Percentiles rank a stretch among this genome's conserved stretches.
These are phyloP conservation scores for Perkinsus olseni DNA, from an alignment of 169 alveolate genomes.

Conservation along the genomic window DNA sequence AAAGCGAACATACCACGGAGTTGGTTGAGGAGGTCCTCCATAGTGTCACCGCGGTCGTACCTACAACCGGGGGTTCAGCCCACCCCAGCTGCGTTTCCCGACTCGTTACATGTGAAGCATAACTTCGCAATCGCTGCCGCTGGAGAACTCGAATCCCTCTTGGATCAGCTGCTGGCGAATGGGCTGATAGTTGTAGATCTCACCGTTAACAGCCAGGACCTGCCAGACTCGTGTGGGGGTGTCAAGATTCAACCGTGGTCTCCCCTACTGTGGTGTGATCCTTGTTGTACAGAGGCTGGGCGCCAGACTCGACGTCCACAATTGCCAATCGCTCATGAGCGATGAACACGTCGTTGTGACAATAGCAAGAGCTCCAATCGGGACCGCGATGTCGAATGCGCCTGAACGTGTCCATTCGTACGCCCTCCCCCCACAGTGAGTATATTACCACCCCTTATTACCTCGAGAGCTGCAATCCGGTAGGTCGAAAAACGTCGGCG, in stretches of 20 bases:
- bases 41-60: conserved; percentile 9
- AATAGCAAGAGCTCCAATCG: conserved; percentile 45
- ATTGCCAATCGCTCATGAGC: conserved; percentile 55
- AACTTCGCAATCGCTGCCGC: conserved; percentile 25
- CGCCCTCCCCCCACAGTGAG: neutral
- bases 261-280: conserved; percentile 16
- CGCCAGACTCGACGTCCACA: conserved; percentile 44
- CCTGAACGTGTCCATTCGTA: neutral
- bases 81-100: neutral
- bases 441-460: neutral
- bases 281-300: conserved; percentile 40
- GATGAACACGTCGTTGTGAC: conserved; percentile 30
- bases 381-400: conserved; percentile 54
- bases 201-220: conserved; percentile 43
- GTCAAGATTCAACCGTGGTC: neutral
- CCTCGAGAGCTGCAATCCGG: neutral
- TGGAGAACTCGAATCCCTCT: neutral
- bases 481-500: neutral
- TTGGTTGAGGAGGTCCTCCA: conserved; percentile 16
- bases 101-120: conserved; percentile 17
- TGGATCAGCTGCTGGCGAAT: conserved; percentile 7
- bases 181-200: conserved; percentile 41
- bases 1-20: conserved; percentile 43
- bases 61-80: neutral
- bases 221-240: neutral